Conservation (phyloP, 2,329 filamentous ascomycete genomes). For the Trichoderma afroharzianum region DNA sequence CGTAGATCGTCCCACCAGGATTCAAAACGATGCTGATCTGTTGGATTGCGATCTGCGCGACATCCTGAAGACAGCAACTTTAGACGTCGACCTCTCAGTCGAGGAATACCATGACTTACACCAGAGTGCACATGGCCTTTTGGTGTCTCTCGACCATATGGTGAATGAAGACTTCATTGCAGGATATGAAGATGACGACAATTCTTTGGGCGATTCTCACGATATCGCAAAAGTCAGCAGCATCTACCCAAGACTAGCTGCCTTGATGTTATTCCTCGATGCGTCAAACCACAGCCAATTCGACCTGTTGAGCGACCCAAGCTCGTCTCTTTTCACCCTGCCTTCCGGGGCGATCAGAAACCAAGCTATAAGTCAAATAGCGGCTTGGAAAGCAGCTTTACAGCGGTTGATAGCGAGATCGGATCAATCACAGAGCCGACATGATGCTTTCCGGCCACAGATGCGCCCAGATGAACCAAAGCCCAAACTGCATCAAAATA, state of each 20-base stretch:
- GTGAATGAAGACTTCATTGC: neutral
- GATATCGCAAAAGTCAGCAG: neutral
- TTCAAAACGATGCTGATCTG: neutral
- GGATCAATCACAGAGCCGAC: neutral
- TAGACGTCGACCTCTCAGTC: neutral
- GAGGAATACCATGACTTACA: neutral
- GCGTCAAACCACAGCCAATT: neutral
- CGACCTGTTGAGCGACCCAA: neutral
- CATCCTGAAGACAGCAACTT: neutral
- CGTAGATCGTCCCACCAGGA: neutral
- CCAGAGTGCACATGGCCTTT: neutral
- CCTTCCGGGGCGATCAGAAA: neutral
- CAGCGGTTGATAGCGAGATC: neutral
- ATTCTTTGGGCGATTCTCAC: neutral
- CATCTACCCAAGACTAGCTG: neutral
- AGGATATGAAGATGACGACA: neutral
- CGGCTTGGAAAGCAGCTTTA: neutral
- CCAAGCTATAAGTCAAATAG: neutral
- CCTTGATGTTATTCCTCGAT: neutral
- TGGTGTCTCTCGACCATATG: neutral
- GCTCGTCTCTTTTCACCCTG: neutral
- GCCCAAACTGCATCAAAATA: neutral
- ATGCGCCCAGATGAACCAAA: neutral
- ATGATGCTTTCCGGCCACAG: neutral
- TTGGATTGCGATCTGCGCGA: slow-evolving; percentile 9